Percentiles rank a stretch among this genome's conserved stretches.
phyloP scores from a whole-genome alignment of 2,329 filamentous ascomycete genomes.

The Cadophora gregata region DNA sequence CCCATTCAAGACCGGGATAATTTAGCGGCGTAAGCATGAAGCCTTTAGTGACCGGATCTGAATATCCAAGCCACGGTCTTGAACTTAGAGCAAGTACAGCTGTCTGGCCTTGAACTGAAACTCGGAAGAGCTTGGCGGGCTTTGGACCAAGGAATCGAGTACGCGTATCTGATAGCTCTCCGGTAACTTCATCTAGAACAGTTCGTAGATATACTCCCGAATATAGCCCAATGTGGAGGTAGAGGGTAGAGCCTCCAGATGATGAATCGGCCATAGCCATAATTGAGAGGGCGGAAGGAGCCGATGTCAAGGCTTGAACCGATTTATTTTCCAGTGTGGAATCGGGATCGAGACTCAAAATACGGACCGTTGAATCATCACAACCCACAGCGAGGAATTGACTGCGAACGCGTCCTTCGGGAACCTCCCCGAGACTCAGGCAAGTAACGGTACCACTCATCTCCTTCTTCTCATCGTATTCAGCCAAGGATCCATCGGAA shows the following conservation, averaged over 20 bases:
- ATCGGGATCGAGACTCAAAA: constrained; percentile 88
- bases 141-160: constrained; percentile 94
- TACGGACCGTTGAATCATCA: constrained; percentile 93
- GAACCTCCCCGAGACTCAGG: constrained; percentile 90
- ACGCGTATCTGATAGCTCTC: constrained; percentile 91
- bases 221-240: constrained; percentile 93
- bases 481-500: constrained; percentile 83
- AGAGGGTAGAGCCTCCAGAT: constrained; percentile 85
- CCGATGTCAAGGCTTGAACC: constrained; percentile 89
- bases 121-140: constrained; percentile 86
- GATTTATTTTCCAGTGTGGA: constrained; percentile 92
- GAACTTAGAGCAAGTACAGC: constrained; percentile 91
- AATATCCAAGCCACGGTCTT: constrained; percentile 94
- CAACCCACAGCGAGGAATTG: constrained; percentile 96
- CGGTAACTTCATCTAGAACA: constrained; percentile 92
- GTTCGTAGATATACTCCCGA: constrained; percentile 96
- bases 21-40: constrained; percentile 93
- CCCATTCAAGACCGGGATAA: constrained; percentile 88
- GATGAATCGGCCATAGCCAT: constrained; percentile 96
- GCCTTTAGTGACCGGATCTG: constrained; percentile 82
- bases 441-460: constrained; percentile 96
- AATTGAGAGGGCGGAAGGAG: constrained; percentile 86
- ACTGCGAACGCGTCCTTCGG: constrained; percentile 85
- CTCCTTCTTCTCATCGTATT: constrained; percentile 93
- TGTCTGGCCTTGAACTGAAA: constrained; percentile 84